Evolutionary conservation across 768 basidiomycete species (phyloP).

Genomic region (Tubosaeta brunneosetosa): DNA sequence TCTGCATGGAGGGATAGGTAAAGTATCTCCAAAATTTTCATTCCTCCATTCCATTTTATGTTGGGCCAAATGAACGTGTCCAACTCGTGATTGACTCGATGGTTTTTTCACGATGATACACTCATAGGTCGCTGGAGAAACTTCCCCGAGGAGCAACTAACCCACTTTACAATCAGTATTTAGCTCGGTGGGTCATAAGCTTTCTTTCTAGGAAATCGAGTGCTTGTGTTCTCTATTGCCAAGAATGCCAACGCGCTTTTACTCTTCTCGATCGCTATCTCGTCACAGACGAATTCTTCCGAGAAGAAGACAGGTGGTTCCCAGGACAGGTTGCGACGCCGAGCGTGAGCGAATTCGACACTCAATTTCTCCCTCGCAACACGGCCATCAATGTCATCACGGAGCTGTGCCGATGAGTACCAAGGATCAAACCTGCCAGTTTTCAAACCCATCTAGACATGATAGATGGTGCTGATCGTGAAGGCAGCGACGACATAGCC

Average conservation of each 20-base stretch:
- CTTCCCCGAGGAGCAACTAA: slow-evolving; percentile 7
- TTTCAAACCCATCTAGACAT: neutral
- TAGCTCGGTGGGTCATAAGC: neutral
- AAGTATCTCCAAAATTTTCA: neutral
- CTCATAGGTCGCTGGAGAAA: slow-evolving; percentile 1
- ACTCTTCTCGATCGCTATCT: slow-evolving; percentile 52
- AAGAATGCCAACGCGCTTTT: slow-evolving; percentile 86
- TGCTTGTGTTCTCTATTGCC: neutral
- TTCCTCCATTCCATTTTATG: slow-evolving; percentile 6
- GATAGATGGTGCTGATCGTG: neutral
- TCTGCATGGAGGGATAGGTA: slow-evolving; percentile 1
- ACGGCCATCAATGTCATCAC: slow-evolving; percentile 4
- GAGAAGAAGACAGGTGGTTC: slow-evolving; percentile 3
- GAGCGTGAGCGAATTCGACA: neutral
- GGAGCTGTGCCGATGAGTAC: neutral
- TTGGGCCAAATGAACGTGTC: slow-evolving; percentile 5
- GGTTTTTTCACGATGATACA: neutral
- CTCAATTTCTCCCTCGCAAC: slow-evolving; percentile 2
- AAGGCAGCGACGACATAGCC: neutral
- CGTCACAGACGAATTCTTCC: neutral
- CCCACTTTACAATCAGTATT: neutral
- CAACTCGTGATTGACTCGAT: slow-evolving; percentile 1
- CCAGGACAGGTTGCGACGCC: neutral
- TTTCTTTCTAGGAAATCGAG: neutral
- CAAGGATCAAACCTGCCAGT: neutral